Percentiles rank a stretch among this genome's conserved stretches.
These are phyloP conservation scores for Vitis hybrid DNA, from an alignment of 177 flowering plant genomes.

Conservation along the genomic window DNA sequence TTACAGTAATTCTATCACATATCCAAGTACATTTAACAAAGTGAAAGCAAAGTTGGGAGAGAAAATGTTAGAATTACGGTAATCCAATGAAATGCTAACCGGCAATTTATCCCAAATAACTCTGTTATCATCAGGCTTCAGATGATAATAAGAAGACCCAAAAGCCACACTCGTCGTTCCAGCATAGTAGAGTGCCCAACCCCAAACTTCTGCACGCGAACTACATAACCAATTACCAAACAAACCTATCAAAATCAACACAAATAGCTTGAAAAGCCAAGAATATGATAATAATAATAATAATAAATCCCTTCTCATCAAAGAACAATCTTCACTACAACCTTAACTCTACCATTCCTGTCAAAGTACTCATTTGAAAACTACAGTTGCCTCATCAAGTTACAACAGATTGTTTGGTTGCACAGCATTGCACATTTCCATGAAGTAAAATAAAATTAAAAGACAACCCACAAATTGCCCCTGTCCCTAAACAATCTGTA, in stretches of 20 bases:
- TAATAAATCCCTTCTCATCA: too few relatives aligned
- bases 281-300: background rate
- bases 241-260: background rate
- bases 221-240: conserved; percentile 24
- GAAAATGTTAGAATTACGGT: background rate
- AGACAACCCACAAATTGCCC: too few relatives aligned
- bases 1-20: too few relatives aligned
- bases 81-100: conserved; percentile 22
- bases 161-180: conserved; percentile 46
- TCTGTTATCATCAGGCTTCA: conserved; percentile 56
- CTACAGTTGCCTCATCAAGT: too few relatives aligned
- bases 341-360: too few relatives aligned
- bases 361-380: too few relatives aligned
- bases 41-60: background rate
- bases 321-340: too few relatives aligned
- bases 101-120: conserved; percentile 57
- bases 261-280: background rate
- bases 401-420: too few relatives aligned
- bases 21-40: background rate
- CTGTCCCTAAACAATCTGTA: too few relatives aligned
- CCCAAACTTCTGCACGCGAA: conserved; percentile 47
- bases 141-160: conserved; percentile 70
- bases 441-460: too few relatives aligned
- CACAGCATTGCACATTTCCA: too few relatives aligned
- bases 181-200: conserved; percentile 50